phyloP scores from a whole-genome alignment of 2,329 filamentous ascomycete genomes.

The Colletotrichum sp. region DNA sequence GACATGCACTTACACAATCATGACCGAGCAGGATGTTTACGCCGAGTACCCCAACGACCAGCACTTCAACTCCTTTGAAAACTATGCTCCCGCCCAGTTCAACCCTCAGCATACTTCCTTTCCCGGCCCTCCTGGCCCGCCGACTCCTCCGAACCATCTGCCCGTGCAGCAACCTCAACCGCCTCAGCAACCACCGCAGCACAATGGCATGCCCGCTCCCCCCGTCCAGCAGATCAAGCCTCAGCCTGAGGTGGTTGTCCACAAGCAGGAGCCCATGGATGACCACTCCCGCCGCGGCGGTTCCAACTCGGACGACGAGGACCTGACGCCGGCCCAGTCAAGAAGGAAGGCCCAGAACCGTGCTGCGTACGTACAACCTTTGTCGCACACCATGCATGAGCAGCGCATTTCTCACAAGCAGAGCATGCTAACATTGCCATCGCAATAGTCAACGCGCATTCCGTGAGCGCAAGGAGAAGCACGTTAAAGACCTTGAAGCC shows the following conservation, averaged over 20 bases:
- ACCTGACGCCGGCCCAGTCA: constrained; percentile 61
- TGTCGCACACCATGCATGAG: background rate
- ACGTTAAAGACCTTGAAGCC: constrained; percentile 90
- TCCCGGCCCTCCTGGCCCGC: constrained; percentile 57
- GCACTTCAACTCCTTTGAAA: constrained; percentile 54
- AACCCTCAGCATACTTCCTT: constrained; percentile 33
- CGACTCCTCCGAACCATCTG: constrained; percentile 41
- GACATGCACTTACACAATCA: constrained; percentile 33
- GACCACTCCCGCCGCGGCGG: constrained; percentile 41
- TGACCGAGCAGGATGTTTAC: constrained; percentile 52
- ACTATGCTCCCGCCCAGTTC: constrained; percentile 34
- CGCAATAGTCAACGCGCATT: constrained; percentile 84
- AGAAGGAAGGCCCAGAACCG: constrained; percentile 66
- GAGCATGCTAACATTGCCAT: background rate
- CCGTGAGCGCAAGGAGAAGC: constrained; percentile 92
- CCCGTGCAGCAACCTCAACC: constrained; percentile 14
- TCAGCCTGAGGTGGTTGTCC: constrained; percentile 12
- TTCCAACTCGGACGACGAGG: constrained; percentile 62
- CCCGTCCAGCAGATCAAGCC: constrained; percentile 25
- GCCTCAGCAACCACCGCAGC: constrained; percentile 25
- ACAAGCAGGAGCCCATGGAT: constrained; percentile 44
- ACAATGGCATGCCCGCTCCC: constrained; percentile 29
- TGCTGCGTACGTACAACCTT: constrained; percentile 57
- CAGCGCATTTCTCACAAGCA: background rate
- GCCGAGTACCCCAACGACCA: constrained; percentile 51